A percentile compares a stretch with the other conserved stretches of the same genome.
Conservation (phyloP, 129 eudicot genomes). For the carrot (Daucus carota) region DH1_v3.0 NC_030384.2:43112501-43113000, state of each 20-base stretch:
- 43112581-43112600: neutral
- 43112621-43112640: neutral
- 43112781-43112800: conserved; percentile 42
- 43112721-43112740: too few relatives aligned
- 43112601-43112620: neutral
- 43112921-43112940: conserved; percentile 65
- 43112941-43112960: conserved; percentile 81
- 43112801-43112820: conserved; percentile 89
- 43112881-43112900: conserved; percentile 65
- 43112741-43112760: too few relatives aligned
- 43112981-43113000: conserved; percentile 44
- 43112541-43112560: neutral
- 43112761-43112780: neutral
- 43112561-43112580: neutral
- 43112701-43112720: neutral
- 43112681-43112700: neutral
- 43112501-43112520: conserved; percentile 98
- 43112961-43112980: conserved; percentile 63
- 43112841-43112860: conserved; percentile 74
- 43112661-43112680: neutral
- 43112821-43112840: conserved; percentile 62
- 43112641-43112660: neutral
- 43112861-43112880: conserved; percentile 68
- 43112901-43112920: conserved; percentile 77
- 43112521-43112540: conserved; percentile 20